A percentile compares a stretch with the other conserved stretches of the same genome.
These are phyloP conservation scores for Maudiozyma saulgeensis DNA, from an alignment of 805 yeast genomes.

Conservation along the genomic window DNA sequence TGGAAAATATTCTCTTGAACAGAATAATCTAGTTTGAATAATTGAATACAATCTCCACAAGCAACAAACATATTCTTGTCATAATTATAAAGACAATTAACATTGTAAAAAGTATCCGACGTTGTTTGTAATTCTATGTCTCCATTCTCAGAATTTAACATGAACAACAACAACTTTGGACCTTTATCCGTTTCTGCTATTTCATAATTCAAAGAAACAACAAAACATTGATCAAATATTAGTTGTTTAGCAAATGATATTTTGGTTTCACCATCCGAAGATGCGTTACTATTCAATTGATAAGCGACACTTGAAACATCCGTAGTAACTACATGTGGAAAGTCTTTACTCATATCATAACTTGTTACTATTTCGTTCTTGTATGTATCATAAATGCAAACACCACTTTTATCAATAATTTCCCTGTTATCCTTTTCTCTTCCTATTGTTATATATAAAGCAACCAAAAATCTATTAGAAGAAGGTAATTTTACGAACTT, in stretches of 20 bases:
- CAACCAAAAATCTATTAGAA: constrained; percentile 12
- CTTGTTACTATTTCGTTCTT: constrained; percentile 2
- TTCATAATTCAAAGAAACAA: constrained; percentile 29
- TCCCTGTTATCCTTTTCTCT: not conserved
- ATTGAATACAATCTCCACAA: constrained; percentile 25
- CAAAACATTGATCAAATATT: constrained; percentile 30
- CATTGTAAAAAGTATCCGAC: constrained; percentile 11
- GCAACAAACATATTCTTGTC: constrained; percentile 24
- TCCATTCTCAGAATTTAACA: constrained; percentile 30
- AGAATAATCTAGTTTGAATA: constrained; percentile 28
- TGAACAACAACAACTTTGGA: constrained; percentile 27
- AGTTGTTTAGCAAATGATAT: constrained; percentile 27
- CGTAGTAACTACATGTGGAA: constrained; percentile 15
- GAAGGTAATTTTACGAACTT: constrained; percentile 10
- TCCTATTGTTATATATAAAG: constrained; percentile 3
- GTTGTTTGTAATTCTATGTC: constrained; percentile 21
- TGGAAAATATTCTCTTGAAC: constrained; percentile 29
- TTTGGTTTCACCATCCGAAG: constrained; percentile 1
- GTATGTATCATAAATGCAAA: constrained; percentile 11
- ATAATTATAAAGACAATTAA: constrained; percentile 22
- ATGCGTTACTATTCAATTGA: not conserved
- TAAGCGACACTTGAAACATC: constrained; percentile 15
- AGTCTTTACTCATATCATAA: constrained; percentile 9
- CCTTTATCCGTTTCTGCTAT: constrained; percentile 22
- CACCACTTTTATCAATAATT: not conserved